Base-by-base conservation (phyloP, 2,329 filamentous ascomycete species). In the Fusarium sp. region DNA sequence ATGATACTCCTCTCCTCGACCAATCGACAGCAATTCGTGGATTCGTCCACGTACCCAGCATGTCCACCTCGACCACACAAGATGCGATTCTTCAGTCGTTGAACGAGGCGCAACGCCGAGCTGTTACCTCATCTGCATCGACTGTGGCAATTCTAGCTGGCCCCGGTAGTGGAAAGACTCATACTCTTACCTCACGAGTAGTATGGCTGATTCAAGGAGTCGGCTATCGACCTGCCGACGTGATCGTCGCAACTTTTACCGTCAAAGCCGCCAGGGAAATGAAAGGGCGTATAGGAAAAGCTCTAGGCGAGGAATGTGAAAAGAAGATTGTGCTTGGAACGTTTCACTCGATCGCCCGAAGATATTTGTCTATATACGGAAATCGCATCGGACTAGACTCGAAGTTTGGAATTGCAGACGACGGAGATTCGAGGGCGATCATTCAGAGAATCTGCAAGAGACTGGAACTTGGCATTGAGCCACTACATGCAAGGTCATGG, bases 191-290 rank as follows among this genome's bases (percentile, higher is more conserved):
- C 0, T 94, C 95, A 49, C 93, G 96, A 71, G 94, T 98, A 66
- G 95, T 95, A 77, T 97, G 96, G 87, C 90, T 98, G 36, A 89
- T 98, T 61, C 89, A 92, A 57, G 87, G 93, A 77, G 85, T 90
- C 76, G 90, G 91, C 47, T 90, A 94, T 76, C 89, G 90, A 64
- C 96, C 96, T 78, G 91, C 93, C 84, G 94, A 98, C 84, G 91
- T 98, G 78, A 91, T 99, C 68, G 96, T 98, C 68, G 96, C 96
- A 70, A 98, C 96, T 0, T 99, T 99, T 80, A 99, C 96, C 5
- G 95, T 98, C 81, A 98, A 98, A 82, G 95, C 96, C 2, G 94
- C 95, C 24, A 90, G 86, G 24, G 96, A 98, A 84, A 99, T 99
- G 96, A 94, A 95, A 78, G 91, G 94, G 79, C 90, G 96, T 13